These are phyloP conservation scores for Teratosphaeria destructans DNA, from an alignment of 2,329 filamentous ascomycete genomes.

Conservation along the genomic window DNA sequence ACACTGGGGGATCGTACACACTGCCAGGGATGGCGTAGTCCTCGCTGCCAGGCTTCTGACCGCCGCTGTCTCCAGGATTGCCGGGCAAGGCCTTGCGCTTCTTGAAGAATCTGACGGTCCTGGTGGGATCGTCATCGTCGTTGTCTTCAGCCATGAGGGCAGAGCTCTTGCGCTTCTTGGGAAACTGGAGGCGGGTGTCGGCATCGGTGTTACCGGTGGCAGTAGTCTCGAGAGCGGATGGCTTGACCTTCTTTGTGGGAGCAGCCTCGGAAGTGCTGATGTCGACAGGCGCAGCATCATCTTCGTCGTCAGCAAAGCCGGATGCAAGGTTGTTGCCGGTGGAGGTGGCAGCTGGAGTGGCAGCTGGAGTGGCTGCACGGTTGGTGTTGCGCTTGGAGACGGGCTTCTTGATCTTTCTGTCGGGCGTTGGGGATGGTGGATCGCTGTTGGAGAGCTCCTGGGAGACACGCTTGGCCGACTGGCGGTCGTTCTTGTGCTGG, in stretches of 20 bases:
- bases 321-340: neutral
- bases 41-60: too few relatives aligned
- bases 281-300: neutral
- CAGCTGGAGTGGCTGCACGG: neutral
- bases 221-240: neutral
- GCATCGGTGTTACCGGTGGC: neutral
- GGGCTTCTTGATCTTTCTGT: neutral
- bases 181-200: neutral
- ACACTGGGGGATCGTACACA: too few relatives aligned
- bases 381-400: neutral
- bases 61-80: too few relatives aligned
- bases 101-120: too few relatives aligned
- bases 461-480: neutral
- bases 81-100: too few relatives aligned
- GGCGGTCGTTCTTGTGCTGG: neutral
- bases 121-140: neutral
- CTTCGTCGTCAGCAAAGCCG: neutral
- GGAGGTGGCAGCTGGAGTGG: neutral
- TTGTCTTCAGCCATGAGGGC: neutral
- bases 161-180: neutral
- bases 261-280: neutral
- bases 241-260: neutral
- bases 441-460: neutral
- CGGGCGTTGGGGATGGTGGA: neutral
- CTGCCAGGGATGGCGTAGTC: too few relatives aligned